A percentile compares a stretch with the other conserved stretches of the same genome.
Conservation (phyloP, 2,329 filamentous ascomycete genomes). For the Dactylellina cionopaga region DNA sequence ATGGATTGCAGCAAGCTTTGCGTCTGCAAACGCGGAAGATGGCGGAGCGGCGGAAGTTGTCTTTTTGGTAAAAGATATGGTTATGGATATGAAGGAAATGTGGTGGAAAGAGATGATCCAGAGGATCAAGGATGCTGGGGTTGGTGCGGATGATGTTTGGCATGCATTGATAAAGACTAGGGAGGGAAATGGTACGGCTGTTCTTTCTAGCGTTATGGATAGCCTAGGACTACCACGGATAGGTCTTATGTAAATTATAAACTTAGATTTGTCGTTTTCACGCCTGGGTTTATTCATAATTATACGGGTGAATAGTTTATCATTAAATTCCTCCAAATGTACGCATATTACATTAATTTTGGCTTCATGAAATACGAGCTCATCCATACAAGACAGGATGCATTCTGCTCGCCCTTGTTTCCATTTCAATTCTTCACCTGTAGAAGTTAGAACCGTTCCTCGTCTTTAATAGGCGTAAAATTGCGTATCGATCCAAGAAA, state of each 20-base stretch:
- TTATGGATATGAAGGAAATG: slow-evolving; percentile 29
- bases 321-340: too few relatives aligned
- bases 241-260: background rate
- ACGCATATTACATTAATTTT: too few relatives aligned
- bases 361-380: too few relatives aligned
- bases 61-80: slow-evolving; percentile 41
- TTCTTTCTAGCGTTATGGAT: slow-evolving; percentile 8
- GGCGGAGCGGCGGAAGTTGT: slow-evolving; percentile 13
- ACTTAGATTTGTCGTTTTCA: too few relatives aligned
- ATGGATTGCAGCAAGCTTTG: slow-evolving; percentile 44
- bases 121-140: slow-evolving; percentile 6
- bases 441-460: too few relatives aligned
- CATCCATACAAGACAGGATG: too few relatives aligned
- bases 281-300: too few relatives aligned
- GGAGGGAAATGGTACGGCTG: background rate
- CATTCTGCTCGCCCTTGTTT: too few relatives aligned
- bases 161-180: slow-evolving; percentile 1
- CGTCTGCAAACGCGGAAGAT: background rate
- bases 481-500: slow-evolving; percentile 64
- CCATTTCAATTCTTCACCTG: too few relatives aligned
- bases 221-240: slow-evolving; percentile 4
- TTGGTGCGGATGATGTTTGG: slow-evolving; percentile 33
- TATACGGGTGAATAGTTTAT: too few relatives aligned
- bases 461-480: slow-evolving; percentile 37
- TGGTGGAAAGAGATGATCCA: slow-evolving; percentile 36